These are phyloP conservation scores for Exophiala bonariae DNA, from an alignment of 2,329 filamentous ascomycete species.

Conservation along the genomic window DNA sequence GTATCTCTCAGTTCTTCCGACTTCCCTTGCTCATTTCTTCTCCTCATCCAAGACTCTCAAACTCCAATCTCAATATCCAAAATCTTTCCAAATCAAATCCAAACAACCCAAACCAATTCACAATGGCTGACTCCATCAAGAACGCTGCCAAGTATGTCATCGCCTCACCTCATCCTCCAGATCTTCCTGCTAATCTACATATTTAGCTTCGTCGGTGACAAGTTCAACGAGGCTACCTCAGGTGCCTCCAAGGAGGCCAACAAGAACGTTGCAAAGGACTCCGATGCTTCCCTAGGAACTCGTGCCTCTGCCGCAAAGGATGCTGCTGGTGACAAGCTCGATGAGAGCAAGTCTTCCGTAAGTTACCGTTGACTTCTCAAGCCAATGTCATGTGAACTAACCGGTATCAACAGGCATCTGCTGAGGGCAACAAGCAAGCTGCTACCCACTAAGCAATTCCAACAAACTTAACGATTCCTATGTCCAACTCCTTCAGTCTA, in stretches of 20 bases:
- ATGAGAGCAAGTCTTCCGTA: constrained; percentile 53
- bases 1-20: constrained; percentile 12
- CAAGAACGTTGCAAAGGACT: constrained; percentile 68
- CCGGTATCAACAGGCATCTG: constrained; percentile 27
- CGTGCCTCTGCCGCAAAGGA: constrained; percentile 56
- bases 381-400: no score
- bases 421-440: constrained; percentile 28
- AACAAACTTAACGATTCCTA: no score
- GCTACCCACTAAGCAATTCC: constrained; percentile 25
- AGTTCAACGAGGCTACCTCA: constrained; percentile 57
- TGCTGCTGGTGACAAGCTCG: constrained; percentile 53
- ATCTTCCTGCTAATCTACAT: constrained; percentile 48
- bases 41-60: constrained; percentile 4
- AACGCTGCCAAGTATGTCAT: constrained; percentile 27
- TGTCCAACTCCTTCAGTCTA: no score
- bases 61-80: constrained; percentile 6
- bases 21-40: constrained; percentile 5
- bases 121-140: constrained; percentile 29
- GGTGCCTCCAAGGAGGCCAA: constrained; percentile 67
- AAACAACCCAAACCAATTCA: constrained; percentile 15
- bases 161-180: neutral
- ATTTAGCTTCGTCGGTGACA: constrained; percentile 69
- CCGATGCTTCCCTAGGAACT: constrained; percentile 52
- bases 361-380: constrained; percentile 9
- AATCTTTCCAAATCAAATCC: constrained; percentile 13